Conservation (phyloP, 139 green algal species). For the Chlorella sp. region DNA sequence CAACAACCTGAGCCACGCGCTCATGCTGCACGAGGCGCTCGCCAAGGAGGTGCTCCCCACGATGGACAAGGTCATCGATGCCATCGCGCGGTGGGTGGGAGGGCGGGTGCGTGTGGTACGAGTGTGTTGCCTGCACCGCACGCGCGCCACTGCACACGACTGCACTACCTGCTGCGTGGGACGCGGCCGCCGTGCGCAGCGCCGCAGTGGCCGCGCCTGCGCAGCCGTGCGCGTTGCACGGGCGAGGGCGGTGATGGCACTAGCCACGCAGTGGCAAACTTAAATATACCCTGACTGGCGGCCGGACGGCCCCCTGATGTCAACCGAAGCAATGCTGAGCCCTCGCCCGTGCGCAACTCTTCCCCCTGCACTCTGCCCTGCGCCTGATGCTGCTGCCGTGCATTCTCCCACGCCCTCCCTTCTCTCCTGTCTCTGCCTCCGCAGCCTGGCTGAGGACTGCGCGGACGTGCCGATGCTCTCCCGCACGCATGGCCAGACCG, state of each 20-base stretch:
- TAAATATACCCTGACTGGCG: conserved; percentile 52
- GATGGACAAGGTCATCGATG: conserved; percentile 87
- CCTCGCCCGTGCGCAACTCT: background rate
- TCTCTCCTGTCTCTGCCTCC: background rate
- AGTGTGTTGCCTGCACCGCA: background rate
- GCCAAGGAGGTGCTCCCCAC: conserved; percentile 76
- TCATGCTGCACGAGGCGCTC: conserved; percentile 94
- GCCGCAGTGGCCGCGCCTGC: too few species aligned
- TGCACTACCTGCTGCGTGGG: background rate
- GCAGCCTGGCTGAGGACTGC: conserved; percentile 72
- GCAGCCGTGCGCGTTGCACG: too few species aligned
- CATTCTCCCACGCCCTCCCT: background rate
- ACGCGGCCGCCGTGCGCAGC: too few species aligned
- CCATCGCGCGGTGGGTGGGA: conserved; percentile 47
- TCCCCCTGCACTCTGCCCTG: background rate
- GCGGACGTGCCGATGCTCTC: conserved; percentile 93
- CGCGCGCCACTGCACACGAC: too few species aligned
- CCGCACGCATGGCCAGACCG: conserved; percentile 97
- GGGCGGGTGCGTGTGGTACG: background rate
- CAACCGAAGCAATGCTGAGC: conserved; percentile 36
- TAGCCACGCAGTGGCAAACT: conserved; percentile 25
- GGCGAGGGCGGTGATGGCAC: conserved; percentile 35
- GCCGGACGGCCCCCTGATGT: conserved; percentile 32
- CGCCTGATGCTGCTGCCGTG: background rate
- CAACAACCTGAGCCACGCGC: conserved; percentile 98